A percentile compares a stretch with the other conserved stretches of the same genome.
Evolutionary conservation across 2,329 filamentous ascomycete species (phyloP).

Genomic region (Penicillium italicum): DNA sequence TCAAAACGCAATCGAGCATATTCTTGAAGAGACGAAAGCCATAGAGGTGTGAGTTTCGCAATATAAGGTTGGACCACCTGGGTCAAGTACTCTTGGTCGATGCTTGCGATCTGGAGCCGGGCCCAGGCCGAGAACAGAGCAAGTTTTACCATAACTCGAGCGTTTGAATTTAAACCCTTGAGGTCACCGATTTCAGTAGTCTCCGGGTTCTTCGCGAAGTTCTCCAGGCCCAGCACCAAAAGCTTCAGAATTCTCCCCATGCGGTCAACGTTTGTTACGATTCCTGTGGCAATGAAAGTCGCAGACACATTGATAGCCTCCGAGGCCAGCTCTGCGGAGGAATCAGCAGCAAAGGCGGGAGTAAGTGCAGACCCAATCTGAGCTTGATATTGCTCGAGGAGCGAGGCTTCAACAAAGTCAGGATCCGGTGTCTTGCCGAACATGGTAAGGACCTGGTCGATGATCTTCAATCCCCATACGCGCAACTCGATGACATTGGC

Average conservation of each 20-base stretch:
- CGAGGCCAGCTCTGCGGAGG: slow-evolving; percentile 89
- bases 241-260: slow-evolving; percentile 98
- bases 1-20: slow-evolving; percentile 92
- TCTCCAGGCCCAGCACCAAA: slow-evolving; percentile 83
- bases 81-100: slow-evolving; percentile 82
- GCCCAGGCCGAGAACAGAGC: slow-evolving; percentile 97
- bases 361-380: slow-evolving; percentile 96
- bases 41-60: slow-evolving; percentile 82
- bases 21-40: slow-evolving; percentile 88
- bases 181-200: slow-evolving; percentile 88
- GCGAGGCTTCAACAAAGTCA: slow-evolving; percentile 93
- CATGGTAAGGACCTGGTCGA: slow-evolving; percentile 89
- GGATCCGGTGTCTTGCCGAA: slow-evolving; percentile 95
- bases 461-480: slow-evolving; percentile 87
- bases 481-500: slow-evolving; percentile 86
- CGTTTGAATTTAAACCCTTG: slow-evolving; percentile 88
- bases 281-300: slow-evolving; percentile 95
- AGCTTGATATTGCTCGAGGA: slow-evolving; percentile 96
- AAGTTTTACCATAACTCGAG: slow-evolving; percentile 98
- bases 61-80: slow-evolving; percentile 89
- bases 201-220: slow-evolving; percentile 78
- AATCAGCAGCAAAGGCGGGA: slow-evolving; percentile 91
- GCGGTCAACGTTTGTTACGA: slow-evolving; percentile 94
- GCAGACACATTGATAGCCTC: slow-evolving; percentile 97
- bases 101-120: slow-evolving; percentile 90